Base-by-base conservation (phyloP, 2,329 filamentous ascomycete species). In the Neopestalotiopsis rosae region DNA sequence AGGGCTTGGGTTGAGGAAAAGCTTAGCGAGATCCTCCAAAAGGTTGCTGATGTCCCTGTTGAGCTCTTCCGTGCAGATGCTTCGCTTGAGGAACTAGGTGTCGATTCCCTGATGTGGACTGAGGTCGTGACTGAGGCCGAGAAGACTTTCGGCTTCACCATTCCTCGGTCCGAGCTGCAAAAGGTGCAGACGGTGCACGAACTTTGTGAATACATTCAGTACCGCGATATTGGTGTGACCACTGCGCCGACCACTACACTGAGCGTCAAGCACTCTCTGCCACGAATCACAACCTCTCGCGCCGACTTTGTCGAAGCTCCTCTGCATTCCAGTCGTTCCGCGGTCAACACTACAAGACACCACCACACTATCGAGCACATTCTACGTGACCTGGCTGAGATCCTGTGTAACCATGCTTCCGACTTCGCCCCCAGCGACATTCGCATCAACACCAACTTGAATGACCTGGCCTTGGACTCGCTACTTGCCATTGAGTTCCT, bases 31-130 rank as follows among this genome's bases (percentile, higher is more conserved):
- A 71, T 69, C 40, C 72, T 69, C 65, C 72, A 59, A 24, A 69
- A 70, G 34, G 67, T 74, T 12, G 70, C 69, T 1, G 72, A 75
- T n/a, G 62, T 72, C 14, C 71, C 68, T 1, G 28, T 71, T 3
- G 63, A 69, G 5, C 71, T 73, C 14, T 61, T 74, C 1, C 9
- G 42, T 4, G 62, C 58, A 0, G 57, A 59, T 1, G 57, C 66
- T 1, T 66, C 64, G 0, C 65, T 74, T 1, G 59, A 67, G 14
- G 72, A 73, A 2, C 66, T 74, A 14, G 72, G 73, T 1, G 67
- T 74, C 30, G 73, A 74, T 45, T 74, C 73, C 1, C 20, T 74
- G 12, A 63, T 70, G 38, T 61, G 58, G 1, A 73, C 71, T 4
- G 45, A 52, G 45, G 45, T 52, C 7, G 45, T 52, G 45, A n/a